Evolutionary conservation across 2,329 filamentous ascomycete species (phyloP).

Genomic region (Chaetomium olivaceum): DNA sequence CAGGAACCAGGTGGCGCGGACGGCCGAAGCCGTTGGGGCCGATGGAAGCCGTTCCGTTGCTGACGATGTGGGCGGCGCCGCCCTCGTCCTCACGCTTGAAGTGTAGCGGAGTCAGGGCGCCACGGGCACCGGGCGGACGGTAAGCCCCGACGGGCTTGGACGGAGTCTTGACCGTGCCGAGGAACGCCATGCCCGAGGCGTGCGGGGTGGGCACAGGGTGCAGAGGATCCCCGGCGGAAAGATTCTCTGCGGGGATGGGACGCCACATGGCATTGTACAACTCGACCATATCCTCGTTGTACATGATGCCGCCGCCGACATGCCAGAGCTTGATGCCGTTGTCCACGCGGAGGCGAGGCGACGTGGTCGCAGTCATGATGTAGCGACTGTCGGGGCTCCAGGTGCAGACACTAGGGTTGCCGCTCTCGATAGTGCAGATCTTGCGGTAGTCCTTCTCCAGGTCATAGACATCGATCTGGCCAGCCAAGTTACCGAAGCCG

Average conservation of each 20-base stretch:
- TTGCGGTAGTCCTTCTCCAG: conserved; percentile 91
- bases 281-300: conserved; percentile 92
- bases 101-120: conserved; percentile 81
- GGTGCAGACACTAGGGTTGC: conserved; percentile 92
- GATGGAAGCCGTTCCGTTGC: conserved; percentile 73
- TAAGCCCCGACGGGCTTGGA: conserved; percentile 98
- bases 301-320: conserved; percentile 84
- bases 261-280: conserved; percentile 90
- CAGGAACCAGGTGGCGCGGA: conserved; percentile 77
- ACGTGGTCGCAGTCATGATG: conserved; percentile 97
- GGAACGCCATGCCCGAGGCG: conserved; percentile 75
- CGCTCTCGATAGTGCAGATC: conserved; percentile 89
- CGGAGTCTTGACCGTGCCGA: conserved; percentile 86
- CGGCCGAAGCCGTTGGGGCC: conserved; percentile 78
- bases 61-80: conserved; percentile 76
- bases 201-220: conserved; percentile 75
- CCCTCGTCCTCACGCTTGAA: conserved; percentile 99
- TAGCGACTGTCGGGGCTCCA: conserved; percentile 97
- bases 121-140: conserved; percentile 88
- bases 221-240: conserved; percentile 69
- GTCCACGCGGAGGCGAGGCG: conserved; percentile 90
- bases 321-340: conserved; percentile 97
- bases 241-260: conserved; percentile 64
- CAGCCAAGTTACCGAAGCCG: conserved; percentile 95
- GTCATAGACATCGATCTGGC: conserved; percentile 97